These are phyloP conservation scores for Alternaria infectoria DNA, from an alignment of 2,329 filamentous ascomycete species.

Conservation along the genomic window DNA sequence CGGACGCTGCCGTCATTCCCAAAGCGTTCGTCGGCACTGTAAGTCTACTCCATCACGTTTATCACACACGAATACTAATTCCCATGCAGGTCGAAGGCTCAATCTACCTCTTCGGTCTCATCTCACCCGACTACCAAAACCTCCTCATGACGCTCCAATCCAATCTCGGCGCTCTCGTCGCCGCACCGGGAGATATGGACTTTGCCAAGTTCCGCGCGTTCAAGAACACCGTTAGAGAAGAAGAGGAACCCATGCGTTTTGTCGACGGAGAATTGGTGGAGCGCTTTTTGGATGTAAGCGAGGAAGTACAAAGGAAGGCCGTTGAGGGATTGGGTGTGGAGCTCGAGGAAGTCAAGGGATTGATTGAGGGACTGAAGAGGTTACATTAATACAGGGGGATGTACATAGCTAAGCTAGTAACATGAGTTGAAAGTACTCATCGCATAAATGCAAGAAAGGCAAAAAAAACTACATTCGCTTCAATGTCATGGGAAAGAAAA, in stretches of 20 bases:
- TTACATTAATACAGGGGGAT: constrained; percentile 42
- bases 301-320: constrained; percentile 62
- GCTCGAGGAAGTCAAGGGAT: constrained; percentile 64
- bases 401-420: neutral
- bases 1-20: constrained; percentile 74
- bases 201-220: constrained; percentile 86
- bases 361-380: constrained; percentile 63
- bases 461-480: too few relatives aligned
- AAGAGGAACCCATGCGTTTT: constrained; percentile 81
- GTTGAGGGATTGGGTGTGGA: constrained; percentile 61
- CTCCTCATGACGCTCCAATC: constrained; percentile 82
- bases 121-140: constrained; percentile 74
- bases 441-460: neutral
- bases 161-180: constrained; percentile 69
- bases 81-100: constrained; percentile 77
- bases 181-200: constrained; percentile 73
- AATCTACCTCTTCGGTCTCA: constrained; percentile 86
- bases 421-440: neutral
- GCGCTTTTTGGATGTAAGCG: constrained; percentile 75
- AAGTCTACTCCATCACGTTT: constrained; percentile 46
- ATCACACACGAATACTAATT: constrained; percentile 13
- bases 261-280: constrained; percentile 93
- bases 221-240: constrained; percentile 71
- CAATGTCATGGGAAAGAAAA: neutral
- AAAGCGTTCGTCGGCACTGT: constrained; percentile 89